A percentile compares a stretch with the other conserved stretches of the same genome.
Evolutionary conservation across 257 asterid genomes (phyloP).

Genomic region (Cinchona pubescens): DNA sequence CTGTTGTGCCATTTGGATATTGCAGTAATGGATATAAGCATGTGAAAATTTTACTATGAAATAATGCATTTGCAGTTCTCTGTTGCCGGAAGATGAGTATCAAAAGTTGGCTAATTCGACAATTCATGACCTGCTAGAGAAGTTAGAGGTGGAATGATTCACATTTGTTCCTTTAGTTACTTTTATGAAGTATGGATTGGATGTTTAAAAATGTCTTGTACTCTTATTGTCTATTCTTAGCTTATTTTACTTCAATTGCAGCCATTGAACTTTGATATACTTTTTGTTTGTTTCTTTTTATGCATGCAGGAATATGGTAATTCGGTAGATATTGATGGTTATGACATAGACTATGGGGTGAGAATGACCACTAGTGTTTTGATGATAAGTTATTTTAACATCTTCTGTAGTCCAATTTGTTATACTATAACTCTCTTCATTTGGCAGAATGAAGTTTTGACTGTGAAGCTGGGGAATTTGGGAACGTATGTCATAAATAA

Average conservation of each 20-base stretch:
- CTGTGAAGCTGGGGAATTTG: constrained; percentile 75
- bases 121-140: constrained; percentile 72
- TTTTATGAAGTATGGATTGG: neutral
- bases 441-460: constrained; percentile 82
- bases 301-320: constrained; percentile 75
- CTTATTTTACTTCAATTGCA: neutral
- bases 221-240: neutral
- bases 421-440: constrained; percentile 13
- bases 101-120: constrained; percentile 74
- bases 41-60: constrained; percentile 4
- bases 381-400: neutral
- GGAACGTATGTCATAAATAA: constrained; percentile 95
- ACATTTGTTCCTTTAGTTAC: neutral
- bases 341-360: constrained; percentile 86
- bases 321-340: constrained; percentile 72
- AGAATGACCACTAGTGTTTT: constrained; percentile 21
- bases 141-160: constrained; percentile 54
- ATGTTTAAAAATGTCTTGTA: neutral
- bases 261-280: neutral
- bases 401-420: neutral
- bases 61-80: constrained; percentile 46
- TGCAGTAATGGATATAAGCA: neutral
- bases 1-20: neutral
- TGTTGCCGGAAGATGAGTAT: constrained; percentile 75
- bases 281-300: constrained; percentile 14